Evolutionary conservation across 306 rosid species (phyloP).

Genomic region (Sphenostylis stenocarpa): DNA sequence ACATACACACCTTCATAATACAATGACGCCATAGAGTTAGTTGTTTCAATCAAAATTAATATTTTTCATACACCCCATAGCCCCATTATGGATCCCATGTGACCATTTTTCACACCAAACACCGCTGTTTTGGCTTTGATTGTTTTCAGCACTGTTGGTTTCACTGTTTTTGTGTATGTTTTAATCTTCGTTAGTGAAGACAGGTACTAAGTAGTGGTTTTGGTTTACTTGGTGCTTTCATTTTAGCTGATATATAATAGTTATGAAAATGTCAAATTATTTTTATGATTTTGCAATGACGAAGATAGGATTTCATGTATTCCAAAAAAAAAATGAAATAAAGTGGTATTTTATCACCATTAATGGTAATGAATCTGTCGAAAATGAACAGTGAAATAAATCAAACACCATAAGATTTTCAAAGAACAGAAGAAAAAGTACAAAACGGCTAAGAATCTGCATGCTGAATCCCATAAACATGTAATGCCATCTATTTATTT

Average conservation of each 20-base stretch:
- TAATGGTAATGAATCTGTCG: neutral
- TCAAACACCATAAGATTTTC: neutral
- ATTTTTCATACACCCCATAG: neutral
- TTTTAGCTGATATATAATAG: neutral
- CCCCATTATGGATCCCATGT: slow-evolving; percentile 30
- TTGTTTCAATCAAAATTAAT: slow-evolving; percentile 26
- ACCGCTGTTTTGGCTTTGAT: neutral
- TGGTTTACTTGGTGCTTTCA: neutral
- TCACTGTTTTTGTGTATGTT: neutral
- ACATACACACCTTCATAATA: slow-evolving; percentile 24
- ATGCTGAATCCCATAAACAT: neutral
- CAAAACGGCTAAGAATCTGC: slow-evolving; percentile 4
- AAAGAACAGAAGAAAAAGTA: neutral
- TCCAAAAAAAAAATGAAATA: neutral
- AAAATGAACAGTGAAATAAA: neutral
- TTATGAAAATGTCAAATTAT: neutral
- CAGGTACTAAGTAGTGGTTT: neutral
- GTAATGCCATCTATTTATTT: neutral
- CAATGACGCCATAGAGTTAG: slow-evolving; percentile 1
- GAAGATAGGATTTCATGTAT: too few relatives aligned
- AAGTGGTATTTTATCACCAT: neutral
- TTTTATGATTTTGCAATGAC: neutral
- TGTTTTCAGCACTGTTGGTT: neutral
- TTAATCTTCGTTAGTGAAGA: neutral
- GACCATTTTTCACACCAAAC: slow-evolving; percentile 23